These are phyloP conservation scores for Favolaschia claudopus DNA, from an alignment of 768 basidiomycete species.

Conservation along the genomic window DNA sequence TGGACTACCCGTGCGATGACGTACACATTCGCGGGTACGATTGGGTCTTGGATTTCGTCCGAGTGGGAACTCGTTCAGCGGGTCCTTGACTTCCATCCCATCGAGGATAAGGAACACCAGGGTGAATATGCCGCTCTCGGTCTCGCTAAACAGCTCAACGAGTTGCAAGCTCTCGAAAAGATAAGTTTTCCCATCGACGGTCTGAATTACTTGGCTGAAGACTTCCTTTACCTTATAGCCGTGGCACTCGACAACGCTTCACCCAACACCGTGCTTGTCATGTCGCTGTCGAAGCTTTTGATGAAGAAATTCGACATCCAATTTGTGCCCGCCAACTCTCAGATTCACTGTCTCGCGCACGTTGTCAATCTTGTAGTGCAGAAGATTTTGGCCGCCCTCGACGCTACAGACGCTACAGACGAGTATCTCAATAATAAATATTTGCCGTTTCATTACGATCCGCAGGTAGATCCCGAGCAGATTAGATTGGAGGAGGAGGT, in stretches of 20 bases:
- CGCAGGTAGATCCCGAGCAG: constrained; percentile 30
- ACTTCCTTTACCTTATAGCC: constrained; percentile 26
- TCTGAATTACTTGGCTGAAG: constrained; percentile 21
- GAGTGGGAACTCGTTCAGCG: constrained; percentile 42
- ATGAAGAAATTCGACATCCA: constrained; percentile 34
- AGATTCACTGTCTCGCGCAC: constrained; percentile 44
- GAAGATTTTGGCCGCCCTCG: constrained; percentile 31
- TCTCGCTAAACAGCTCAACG: constrained; percentile 33
- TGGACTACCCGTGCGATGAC: constrained; percentile 41
- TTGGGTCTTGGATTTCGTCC: constrained; percentile 32
- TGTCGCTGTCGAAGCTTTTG: constrained; percentile 26
- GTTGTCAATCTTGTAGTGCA: constrained; percentile 46
- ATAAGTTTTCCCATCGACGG: constrained; percentile 33
- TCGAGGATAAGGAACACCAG: constrained; percentile 42
- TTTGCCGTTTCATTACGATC: constrained; percentile 37
- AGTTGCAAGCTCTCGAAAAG: constrained; percentile 40
- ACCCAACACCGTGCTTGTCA: constrained; percentile 41
- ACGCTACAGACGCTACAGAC: constrained; percentile 30
- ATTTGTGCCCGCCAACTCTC: constrained; percentile 28
- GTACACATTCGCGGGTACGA: constrained; percentile 39
- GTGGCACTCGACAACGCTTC: constrained; percentile 43
- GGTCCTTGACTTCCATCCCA: constrained; percentile 40
- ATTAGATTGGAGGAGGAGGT: constrained; percentile 24
- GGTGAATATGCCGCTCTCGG: constrained; percentile 41
- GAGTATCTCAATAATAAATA: constrained; percentile 37